Evolutionary conservation across 495 filamentous ascomycete genomes (phyloP), one percentile per base, ranked within the genome.

Genomic region (Parathielavia hyrcaniae): DNA sequence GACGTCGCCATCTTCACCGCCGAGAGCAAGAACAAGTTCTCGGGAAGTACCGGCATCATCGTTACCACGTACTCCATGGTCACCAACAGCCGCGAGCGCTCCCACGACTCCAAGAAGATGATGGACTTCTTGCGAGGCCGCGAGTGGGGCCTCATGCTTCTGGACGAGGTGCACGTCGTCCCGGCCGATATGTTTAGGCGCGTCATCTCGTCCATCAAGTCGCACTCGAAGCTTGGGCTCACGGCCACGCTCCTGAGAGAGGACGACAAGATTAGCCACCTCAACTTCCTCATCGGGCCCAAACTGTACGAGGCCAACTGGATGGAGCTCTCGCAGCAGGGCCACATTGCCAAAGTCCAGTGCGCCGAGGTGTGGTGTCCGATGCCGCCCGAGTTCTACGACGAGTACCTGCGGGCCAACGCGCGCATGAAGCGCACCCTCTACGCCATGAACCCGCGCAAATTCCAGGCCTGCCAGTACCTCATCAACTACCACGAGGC

Each of bases 351-450:
- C 43, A 90, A 89, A 63, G 93, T 98, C 1, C 93, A 98, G 65
- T 98, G 93, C 72, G 93, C 93, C 46, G 93, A 98, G 68, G 93
- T 98, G 30, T 98, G 93, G 93, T 98, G 93, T 69, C 92, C 91
- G 10, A 98, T 98, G 93, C 95, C 93, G 0, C 90, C 90, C 6
- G 93, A 98, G 66, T 98, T 98, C 74, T 97, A 97, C 71, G 84
- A 87, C 19, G 91, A 97, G 65, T 98, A 97, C 73, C 84, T 97
- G 57, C 64, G 68, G 2, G 70, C 74, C 38, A 71, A 67, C 61
- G 67, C 69, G 14, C 74, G 75, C 34, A 71, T 75, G 64, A 77
- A 86, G 55, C 83, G 84, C 36, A 81, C 96, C 6, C 79, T 97
- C 7, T 96, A 93, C 67, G 92, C 91, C 67, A 97, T 98, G 93